Evolutionary conservation across 805 yeast genomes (phyloP).

Genomic region (Kazachstania psychrophila): DNA sequence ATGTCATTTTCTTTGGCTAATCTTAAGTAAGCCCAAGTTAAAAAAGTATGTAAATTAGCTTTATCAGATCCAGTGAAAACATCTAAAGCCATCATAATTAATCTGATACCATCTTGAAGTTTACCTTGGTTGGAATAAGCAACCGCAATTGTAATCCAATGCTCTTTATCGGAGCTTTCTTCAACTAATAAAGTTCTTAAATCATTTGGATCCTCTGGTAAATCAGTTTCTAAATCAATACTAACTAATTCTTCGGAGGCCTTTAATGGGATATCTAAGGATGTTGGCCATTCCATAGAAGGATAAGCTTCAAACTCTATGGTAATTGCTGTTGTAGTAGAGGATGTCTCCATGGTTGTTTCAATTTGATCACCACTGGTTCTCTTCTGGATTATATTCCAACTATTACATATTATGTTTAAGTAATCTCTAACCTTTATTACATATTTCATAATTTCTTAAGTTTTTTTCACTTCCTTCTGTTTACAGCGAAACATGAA

Average conservation of each 20-base stretch:
- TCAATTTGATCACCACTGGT: too few relatives aligned
- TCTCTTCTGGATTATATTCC: too few relatives aligned
- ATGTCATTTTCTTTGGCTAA: slow-evolving; percentile 29
- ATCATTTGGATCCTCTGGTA: slow-evolving; percentile 86
- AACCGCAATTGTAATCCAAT: slow-evolving; percentile 76
- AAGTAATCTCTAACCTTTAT: too few relatives aligned
- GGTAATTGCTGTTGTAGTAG: not conserved
- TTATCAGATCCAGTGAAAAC: slow-evolving; percentile 19
- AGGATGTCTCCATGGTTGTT: not conserved
- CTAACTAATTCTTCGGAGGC: slow-evolving; percentile 79
- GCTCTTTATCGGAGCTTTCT: slow-evolving; percentile 65
- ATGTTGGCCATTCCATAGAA: slow-evolving; percentile 24
- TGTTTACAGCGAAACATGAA: not conserved
- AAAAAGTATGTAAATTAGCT: slow-evolving; percentile 50
- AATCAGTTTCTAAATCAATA: slow-evolving; percentile 67
- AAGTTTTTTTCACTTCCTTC: not conserved
- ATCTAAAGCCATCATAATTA: slow-evolving; percentile 52
- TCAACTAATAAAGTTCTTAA: slow-evolving; percentile 67
- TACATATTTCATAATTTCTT: too few relatives aligned
- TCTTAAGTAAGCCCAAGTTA: slow-evolving; percentile 65
- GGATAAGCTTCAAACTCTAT: slow-evolving; percentile 16
- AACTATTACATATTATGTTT: too few relatives aligned
- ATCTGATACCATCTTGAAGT: slow-evolving; percentile 51
- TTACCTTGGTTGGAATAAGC: slow-evolving; percentile 64
- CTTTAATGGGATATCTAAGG: slow-evolving; percentile 56